Evolutionary conservation across 306 rosid species (phyloP), one percentile per base, ranked within the genome.

Genomic region (Pyrus communis): DNA sequence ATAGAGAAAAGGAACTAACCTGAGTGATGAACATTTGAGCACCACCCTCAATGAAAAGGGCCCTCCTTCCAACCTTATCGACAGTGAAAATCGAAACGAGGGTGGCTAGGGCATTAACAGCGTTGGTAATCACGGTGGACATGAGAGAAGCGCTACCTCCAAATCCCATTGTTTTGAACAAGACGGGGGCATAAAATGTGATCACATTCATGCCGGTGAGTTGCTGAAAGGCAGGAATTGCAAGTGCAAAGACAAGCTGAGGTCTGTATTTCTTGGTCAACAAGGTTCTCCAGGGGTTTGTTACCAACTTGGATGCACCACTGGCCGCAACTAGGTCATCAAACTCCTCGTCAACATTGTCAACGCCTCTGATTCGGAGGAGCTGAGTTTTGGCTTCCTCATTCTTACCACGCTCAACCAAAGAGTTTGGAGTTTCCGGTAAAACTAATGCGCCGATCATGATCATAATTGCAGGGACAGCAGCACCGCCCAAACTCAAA

Each of bases 161-260:
- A 23, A 91, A 93, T 4, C 96, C 98, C 42, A 93, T 81, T 19
- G 97, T 85, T 85, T 82, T 89, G 87, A 91, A 91, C 83, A 93
- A 77, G 43, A 93, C 82, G 3, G 96, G 98, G 8, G 96, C 97
- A 63, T 93, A 91, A 76, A 93, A 89, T 1, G 96, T 88, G 84
- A 91, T 89, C 46, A 88, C 96, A 65, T 91, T 91, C 70, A 85
- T 77, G 69, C 96, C 98, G 6, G 98, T 93, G 73, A 93, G 84
- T 73, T 93, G 97, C 74, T 93, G 97, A 64, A 93, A 93, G 33
- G 91, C 86, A 1, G 96, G 98, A 13, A 91, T 93, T 28, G 43
- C 71, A 23, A 93, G 33, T 69, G 97, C 92, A 4, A 93, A 42
- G 5, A 73, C 67, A 3, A 91, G 88, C 45, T 42, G 96, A 3